phyloP scores from a whole-genome alignment of 1,284 basidiomycete genomes.

The Malassezia pachydermatis region DNA sequence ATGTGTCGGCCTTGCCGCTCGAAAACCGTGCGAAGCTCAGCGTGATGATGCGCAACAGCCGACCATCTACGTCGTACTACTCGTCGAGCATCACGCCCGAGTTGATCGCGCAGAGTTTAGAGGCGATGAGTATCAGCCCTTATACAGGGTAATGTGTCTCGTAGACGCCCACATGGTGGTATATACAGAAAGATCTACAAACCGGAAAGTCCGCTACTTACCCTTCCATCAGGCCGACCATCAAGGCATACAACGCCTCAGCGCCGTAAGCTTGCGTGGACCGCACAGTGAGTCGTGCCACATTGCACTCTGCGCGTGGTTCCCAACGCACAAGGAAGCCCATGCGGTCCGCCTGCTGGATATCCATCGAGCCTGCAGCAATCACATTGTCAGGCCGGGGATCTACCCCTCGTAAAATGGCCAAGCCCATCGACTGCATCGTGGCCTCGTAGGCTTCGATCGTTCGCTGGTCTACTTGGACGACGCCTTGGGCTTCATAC shows the following conservation, averaged over 20 bases:
- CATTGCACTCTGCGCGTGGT: conserved; percentile 85
- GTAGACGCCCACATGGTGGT: background rate
- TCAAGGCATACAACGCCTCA: background rate
- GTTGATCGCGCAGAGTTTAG: conserved; percentile 33
- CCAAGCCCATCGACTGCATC: conserved; percentile 65
- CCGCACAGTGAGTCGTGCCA: conserved; percentile 84
- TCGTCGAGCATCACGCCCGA: conserved; percentile 26
- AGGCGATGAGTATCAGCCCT: conserved; percentile 43
- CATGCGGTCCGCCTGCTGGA: conserved; percentile 74
- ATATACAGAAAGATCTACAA: background rate
- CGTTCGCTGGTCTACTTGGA: conserved; percentile 62
- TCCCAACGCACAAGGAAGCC: conserved; percentile 86
- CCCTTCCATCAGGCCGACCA: background rate
- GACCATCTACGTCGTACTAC: conserved; percentile 1
- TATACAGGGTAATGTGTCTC: conserved; percentile 17
- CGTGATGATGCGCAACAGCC: background rate
- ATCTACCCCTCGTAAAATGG: conserved; percentile 59
- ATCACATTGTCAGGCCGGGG: conserved; percentile 68
- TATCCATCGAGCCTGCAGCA: conserved; percentile 83
- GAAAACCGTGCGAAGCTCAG: conserved; percentile 16
- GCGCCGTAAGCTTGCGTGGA: conserved; percentile 67
- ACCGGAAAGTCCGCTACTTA: background rate
- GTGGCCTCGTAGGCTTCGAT: conserved; percentile 63
- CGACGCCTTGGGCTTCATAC: conserved; percentile 78
- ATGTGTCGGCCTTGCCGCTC: background rate